Percentiles rank a stretch among this genome's conserved stretches.
These are phyloP conservation scores for Melanopsichium pennsylvanicum DNA, from an alignment of 1,284 basidiomycete genomes.

Conservation along the genomic window DNA sequence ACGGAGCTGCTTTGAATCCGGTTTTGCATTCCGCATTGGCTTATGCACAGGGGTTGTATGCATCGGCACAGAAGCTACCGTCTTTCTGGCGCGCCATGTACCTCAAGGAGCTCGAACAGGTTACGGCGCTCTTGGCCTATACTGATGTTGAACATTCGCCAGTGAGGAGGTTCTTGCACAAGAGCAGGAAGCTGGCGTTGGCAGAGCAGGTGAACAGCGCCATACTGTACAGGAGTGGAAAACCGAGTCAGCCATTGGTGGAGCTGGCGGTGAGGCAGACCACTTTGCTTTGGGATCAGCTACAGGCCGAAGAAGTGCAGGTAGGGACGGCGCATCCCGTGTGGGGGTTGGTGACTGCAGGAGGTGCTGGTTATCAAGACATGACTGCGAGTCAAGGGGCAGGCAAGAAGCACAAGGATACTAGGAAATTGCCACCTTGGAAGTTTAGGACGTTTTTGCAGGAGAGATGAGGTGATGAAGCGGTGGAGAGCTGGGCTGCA, in stretches of 20 bases:
- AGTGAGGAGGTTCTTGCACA: constrained; percentile 76
- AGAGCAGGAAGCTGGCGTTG: constrained; percentile 76
- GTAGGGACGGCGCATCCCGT: constrained; percentile 37
- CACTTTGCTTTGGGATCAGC: constrained; percentile 41
- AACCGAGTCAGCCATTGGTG: constrained; percentile 56
- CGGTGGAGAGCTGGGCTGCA: not conserved
- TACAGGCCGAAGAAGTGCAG: constrained; percentile 39
- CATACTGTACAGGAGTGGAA: constrained; percentile 70
- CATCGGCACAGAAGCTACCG: constrained; percentile 51
- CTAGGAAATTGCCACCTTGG: constrained; percentile 30
- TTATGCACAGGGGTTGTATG: constrained; percentile 49
- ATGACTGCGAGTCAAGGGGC: not conserved
- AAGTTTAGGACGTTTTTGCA: constrained; percentile 35
- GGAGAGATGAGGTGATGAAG: constrained; percentile 17
- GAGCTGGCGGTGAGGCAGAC: constrained; percentile 60
- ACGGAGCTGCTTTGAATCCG: constrained; percentile 32
- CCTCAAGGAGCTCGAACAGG: constrained; percentile 75
- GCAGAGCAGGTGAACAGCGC: constrained; percentile 86
- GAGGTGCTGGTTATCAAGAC: not conserved
- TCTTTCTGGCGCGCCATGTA: constrained; percentile 69
- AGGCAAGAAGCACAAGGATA: constrained; percentile 24
- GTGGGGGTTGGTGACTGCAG: constrained; percentile 17
- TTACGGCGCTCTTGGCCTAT: constrained; percentile 80
- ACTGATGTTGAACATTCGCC: constrained; percentile 75
- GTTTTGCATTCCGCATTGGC: constrained; percentile 49